Evolutionary conservation across 2,329 filamentous ascomycete genomes (phyloP), one percentile per base, ranked within the genome.

Genomic region (Penicillium thymicola): DNA sequence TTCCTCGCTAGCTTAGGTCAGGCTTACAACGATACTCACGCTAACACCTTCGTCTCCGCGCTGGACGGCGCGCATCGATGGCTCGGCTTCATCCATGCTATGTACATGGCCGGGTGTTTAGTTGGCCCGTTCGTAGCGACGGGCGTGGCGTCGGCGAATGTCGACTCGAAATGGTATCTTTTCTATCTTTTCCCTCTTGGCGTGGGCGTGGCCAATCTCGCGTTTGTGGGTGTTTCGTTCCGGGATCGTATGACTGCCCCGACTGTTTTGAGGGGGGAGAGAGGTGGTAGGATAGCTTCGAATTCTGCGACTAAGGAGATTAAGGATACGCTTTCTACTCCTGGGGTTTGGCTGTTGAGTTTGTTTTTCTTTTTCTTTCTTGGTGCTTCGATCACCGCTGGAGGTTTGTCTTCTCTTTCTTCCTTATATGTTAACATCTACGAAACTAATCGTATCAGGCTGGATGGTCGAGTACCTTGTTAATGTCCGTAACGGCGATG

Each of bases 391-490:
- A 78, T 85, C 2, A 87, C 85, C 0, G 80, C 83, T 23, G 63
- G 67, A 11, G 76, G 77, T 69, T 63, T 32, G 66, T 55, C 8
- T 23, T 18, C 25, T 25, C 0, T 7, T 7, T 2, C 11, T n/a
- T 10, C 6, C 6, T 10, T 0, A 5, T 4, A 10, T 46, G 14
- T 13, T 9, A 21, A 21, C 3, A 21, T 18, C 18, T 34, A 10
- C 5, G 9, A 18, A 38, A 47, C 45, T 58, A 10, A 53, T 7
- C 2, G 9, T 13, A 21, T 8, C 27, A 57, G 84, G 85, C 1
- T 88, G 85, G 85, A 80, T 87, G 0, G 85, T 88, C 2, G 83
- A 87, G 60, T 88, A 85, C 54, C 76, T 88, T 3, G 81, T 87
- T 7, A 77, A 79, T 2, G 82, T 84, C n/a, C 81, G 85, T 0